Evolutionary conservation across 768 basidiomycete species (phyloP), one percentile per base, ranked within the genome.

Genomic region (Pleurotus pulmonarius): DNA sequence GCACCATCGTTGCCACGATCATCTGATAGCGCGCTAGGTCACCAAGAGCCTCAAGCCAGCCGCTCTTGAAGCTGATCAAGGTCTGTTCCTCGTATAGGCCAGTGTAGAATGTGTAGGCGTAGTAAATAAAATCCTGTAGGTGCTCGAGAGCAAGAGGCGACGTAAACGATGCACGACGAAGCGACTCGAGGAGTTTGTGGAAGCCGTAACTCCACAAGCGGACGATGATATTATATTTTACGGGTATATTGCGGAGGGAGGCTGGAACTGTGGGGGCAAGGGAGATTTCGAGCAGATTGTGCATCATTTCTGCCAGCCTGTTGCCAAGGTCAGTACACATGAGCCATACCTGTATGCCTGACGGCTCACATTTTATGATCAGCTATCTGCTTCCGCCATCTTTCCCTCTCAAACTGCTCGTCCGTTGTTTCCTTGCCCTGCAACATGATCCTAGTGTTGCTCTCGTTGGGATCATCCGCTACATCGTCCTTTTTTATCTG

Each of bases 11-110:
- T n/a, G 92, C 90, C n/a, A 98, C 91, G 1, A 89, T 88, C 91
- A 97, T 96, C 49, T 90, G 83, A 69, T 98, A 98, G 37, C 95
- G 80, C 0, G 97, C 94, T 26, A 99, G 80, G 70, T 99, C 97
- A 20, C 97, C 97, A 13, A 99, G 85, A 3, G 95, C 93, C 69
- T 99, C 97, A 51, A 98, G 83, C 97, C 97, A 99, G 15, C 87
- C 86, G 2, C 82, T 75, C 57, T 87, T 85, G 75, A 93, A 97
- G 5, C 73, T 68, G 1, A 68, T 71, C 45, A 98, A 79, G 1
- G 76, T 78, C 7, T 81, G 83, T 66, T 97, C 90, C 65, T 98
- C 96, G 49, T 94, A 76, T 2, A 98, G 80, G 39, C 87, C 85
- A 0, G 94, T 88, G 73, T 98, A 98, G 64, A 95, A 96, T 0